Conservation (phyloP, 495 filamentous ascomycete species). For the Tuber aestivum region DNA sequence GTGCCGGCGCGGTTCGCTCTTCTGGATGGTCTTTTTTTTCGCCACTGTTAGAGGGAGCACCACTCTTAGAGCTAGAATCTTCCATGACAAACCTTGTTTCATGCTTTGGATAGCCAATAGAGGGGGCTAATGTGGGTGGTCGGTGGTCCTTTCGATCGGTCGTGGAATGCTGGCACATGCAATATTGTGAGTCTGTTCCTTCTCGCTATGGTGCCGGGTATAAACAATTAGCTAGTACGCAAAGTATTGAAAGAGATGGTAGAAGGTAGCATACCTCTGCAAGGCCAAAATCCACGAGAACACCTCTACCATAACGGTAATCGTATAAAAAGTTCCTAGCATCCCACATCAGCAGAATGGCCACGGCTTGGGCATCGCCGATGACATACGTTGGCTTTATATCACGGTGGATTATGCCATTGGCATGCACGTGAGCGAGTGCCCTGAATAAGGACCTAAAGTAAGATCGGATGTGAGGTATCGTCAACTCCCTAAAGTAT, state of each 20-base stretch:
- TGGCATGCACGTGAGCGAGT: slow-evolving; percentile 70
- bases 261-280: slow-evolving; percentile 55
- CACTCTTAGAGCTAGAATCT: not conserved
- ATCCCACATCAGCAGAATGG: not conserved
- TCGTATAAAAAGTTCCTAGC: slow-evolving; percentile 89
- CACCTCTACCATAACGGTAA: slow-evolving; percentile 68
- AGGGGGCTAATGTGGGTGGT: slow-evolving; percentile 47
- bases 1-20: slow-evolving; percentile 96
- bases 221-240: slow-evolving; percentile 23
- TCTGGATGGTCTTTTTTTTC: slow-evolving; percentile 64
- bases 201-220: slow-evolving; percentile 46
- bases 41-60: not conserved
- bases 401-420: slow-evolving; percentile 85
- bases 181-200: slow-evolving; percentile 65
- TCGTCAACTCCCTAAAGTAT: slow-evolving; percentile 82
- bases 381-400: slow-evolving; percentile 82
- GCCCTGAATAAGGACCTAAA: slow-evolving; percentile 84
- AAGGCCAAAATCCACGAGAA: slow-evolving; percentile 92
- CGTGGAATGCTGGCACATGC: slow-evolving; percentile 57
- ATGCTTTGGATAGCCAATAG: slow-evolving; percentile 72
- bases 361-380: not conserved
- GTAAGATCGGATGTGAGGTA: slow-evolving; percentile 79
- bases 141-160: slow-evolving; percentile 44
- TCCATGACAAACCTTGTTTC: slow-evolving; percentile 47
- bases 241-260: not conserved